phyloP scores from a whole-genome alignment of 495 filamentous ascomycete genomes.

The Aspergillus indologenus region DNA sequence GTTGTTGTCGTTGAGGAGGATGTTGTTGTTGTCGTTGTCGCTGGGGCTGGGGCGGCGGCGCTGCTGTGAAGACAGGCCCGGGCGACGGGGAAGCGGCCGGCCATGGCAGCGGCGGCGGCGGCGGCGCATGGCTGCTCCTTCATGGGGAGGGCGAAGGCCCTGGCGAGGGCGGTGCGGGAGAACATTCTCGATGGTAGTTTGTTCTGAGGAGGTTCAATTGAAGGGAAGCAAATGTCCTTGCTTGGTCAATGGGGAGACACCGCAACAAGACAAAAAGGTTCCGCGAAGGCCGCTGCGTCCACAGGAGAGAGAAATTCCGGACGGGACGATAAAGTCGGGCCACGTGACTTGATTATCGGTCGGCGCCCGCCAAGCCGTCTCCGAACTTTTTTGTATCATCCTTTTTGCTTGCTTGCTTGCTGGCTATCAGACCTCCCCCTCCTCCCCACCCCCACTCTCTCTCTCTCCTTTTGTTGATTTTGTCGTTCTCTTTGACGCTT shows the following conservation, averaged over 20 bases:
- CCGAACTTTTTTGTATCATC: constrained; percentile 35
- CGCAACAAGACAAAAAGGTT: no score
- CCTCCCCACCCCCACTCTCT: neutral
- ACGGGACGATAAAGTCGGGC: constrained; percentile 13
- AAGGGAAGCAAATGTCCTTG: neutral
- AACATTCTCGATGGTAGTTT: constrained; percentile 39
- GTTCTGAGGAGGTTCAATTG: neutral
- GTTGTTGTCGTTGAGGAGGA: constrained; percentile 1
- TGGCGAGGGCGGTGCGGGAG: constrained; percentile 38
- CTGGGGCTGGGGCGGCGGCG: constrained; percentile 1
- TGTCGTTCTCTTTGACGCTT: neutral
- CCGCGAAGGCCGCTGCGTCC: no score
- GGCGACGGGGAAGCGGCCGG: constrained; percentile 15
- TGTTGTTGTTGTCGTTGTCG: constrained; percentile 11
- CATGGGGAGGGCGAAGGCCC: constrained; percentile 33
- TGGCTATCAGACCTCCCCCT: constrained; percentile 10
- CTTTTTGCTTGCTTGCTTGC: constrained; percentile 19
- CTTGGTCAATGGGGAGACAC: neutral
- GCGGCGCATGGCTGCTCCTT: constrained; percentile 29
- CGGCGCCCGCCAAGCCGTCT: constrained; percentile 28
- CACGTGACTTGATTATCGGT: constrained; percentile 28
- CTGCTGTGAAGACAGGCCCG: constrained; percentile 22
- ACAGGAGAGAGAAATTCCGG: constrained; percentile 15
- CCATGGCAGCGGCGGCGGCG: no score
- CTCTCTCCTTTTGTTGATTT: neutral